Evolutionary conservation across 2,329 filamentous ascomycete genomes (phyloP), one percentile per base, ranked within the genome.

Genomic region (Phaeoacremonium minimum): DNA sequence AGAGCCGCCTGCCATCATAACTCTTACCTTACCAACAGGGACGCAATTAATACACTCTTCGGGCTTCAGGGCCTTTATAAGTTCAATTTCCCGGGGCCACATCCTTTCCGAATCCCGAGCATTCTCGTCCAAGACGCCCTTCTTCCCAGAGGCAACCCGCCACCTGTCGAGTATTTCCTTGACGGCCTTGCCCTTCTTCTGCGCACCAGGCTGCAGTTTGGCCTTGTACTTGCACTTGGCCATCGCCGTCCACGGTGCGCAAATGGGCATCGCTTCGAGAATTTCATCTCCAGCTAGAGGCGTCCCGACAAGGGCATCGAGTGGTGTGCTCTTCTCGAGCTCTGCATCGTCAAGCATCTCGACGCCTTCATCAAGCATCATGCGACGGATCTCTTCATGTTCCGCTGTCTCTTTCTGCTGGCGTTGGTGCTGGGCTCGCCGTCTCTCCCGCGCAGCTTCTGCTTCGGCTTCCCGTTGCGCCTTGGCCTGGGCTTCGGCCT

Each of bases 141-240:
- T 80, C 53, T 66, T 72, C 7, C 53, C 58, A 6, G 80, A 76
- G 33, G 80, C 87, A 15, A 71, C 61, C 46, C 83, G 74, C 90
- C 91, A 96, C 41, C 77, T 75, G 33, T 83, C 80, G n/a, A 97
- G 62, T 19, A 97, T 83, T 61, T 97, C 91, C 57, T 87, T 87
- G 32, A 95, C 80, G 0, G 89, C 90, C 58, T 96, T 97, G 8
- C 93, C 91, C 66, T 95, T 95, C 72, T 97, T 98, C 45, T 83
- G 75, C 1, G 80, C 64, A 0, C 93, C 93, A 0, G 93, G 93
- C 62, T 97, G 93, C 50, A 98, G 61, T 68, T 98, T 98, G 36
- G 83, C 87, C 61, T 94, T 94, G 69, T 96, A 97, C 63, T 96
- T 96, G 63, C 85, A 86, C 38, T 76, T 77, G 3, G 63, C 70